Percentiles rank a stretch among this genome's conserved stretches.
Conservation (phyloP, 2,329 filamentous ascomycete genomes). For the Xylariales sp. region DNA sequence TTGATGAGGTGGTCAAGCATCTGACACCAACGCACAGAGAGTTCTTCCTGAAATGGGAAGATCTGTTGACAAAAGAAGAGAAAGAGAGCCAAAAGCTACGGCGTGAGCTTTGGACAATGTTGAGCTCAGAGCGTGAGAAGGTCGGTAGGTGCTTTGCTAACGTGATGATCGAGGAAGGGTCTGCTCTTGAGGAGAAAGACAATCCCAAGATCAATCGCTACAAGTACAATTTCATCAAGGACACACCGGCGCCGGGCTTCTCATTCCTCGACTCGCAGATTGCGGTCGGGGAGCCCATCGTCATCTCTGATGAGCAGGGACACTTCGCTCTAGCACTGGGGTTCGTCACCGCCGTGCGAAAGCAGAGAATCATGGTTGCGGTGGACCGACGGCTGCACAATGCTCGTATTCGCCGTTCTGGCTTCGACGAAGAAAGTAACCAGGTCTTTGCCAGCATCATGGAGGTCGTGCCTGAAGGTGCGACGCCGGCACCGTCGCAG, state of each 20-base stretch:
- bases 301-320: slow-evolving; percentile 92
- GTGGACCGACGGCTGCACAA: slow-evolving; percentile 90
- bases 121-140: slow-evolving; percentile 81
- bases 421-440: slow-evolving; percentile 72
- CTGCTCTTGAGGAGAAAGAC: slow-evolving; percentile 62
- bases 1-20: slow-evolving; percentile 74
- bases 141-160: slow-evolving; percentile 86
- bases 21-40: slow-evolving; percentile 68
- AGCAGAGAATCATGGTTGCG: slow-evolving; percentile 74
- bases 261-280: slow-evolving; percentile 92
- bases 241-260: slow-evolving; percentile 54
- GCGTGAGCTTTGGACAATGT: slow-evolving; percentile 93
- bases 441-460: slow-evolving; percentile 90
- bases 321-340: slow-evolving; percentile 94
- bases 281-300: slow-evolving; percentile 80
- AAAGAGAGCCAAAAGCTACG: slow-evolving; percentile 82
- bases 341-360: slow-evolving; percentile 74
- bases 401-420: slow-evolving; percentile 66
- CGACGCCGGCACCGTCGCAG: slow-evolving; percentile 45
- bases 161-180: slow-evolving; percentile 76
- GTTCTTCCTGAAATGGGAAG: slow-evolving; percentile 95
- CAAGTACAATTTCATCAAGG: slow-evolving; percentile 78
- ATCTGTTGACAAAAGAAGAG: slow-evolving; percentile 89
- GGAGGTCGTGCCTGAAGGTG: slow-evolving; percentile 64
- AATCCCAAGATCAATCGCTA: slow-evolving; percentile 87